These are phyloP conservation scores for Friedmanniomyces simplex DNA, from an alignment of 495 filamentous ascomycete genomes.

Conservation along the genomic window DNA sequence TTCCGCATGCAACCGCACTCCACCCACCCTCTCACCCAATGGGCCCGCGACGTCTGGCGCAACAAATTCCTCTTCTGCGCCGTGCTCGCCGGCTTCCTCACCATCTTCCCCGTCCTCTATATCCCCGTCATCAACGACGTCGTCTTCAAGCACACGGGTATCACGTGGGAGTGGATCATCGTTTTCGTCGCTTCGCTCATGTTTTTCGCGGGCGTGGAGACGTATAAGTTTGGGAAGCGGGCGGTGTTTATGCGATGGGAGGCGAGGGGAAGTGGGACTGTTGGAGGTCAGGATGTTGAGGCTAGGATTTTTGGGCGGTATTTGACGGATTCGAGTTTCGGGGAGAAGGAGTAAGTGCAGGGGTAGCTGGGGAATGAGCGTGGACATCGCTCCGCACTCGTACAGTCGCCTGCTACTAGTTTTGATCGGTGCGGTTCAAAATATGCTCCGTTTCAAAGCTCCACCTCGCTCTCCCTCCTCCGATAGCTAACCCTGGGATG, in stretches of 20 bases:
- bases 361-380: too few relatives aligned
- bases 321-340: conserved; percentile 9
- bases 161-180: conserved; percentile 67
- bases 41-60: conserved; percentile 48
- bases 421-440: too few relatives aligned
- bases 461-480: neutral
- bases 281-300: conserved; percentile 19
- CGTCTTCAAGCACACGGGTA: conserved; percentile 67
- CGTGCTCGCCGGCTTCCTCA: conserved; percentile 53
- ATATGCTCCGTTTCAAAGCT: too few relatives aligned
- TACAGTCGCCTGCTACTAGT: too few relatives aligned
- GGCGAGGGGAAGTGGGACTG: conserved; percentile 13
- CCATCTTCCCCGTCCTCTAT: conserved; percentile 64
- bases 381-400: too few relatives aligned
- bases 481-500: neutral
- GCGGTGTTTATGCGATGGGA: conserved; percentile 18
- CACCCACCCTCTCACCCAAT: conserved; percentile 39
- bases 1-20: conserved; percentile 47
- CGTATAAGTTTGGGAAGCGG: conserved; percentile 58
- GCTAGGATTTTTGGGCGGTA: conserved; percentile 22
- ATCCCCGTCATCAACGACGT: conserved; percentile 56
- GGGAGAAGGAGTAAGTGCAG: too few relatives aligned
- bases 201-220: conserved; percentile 52
- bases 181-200: conserved; percentile 45
- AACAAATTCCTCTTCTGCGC: conserved; percentile 70